Conservation (phyloP, 1,284 basidiomycete species). For the Golubevia sp. region DNA sequence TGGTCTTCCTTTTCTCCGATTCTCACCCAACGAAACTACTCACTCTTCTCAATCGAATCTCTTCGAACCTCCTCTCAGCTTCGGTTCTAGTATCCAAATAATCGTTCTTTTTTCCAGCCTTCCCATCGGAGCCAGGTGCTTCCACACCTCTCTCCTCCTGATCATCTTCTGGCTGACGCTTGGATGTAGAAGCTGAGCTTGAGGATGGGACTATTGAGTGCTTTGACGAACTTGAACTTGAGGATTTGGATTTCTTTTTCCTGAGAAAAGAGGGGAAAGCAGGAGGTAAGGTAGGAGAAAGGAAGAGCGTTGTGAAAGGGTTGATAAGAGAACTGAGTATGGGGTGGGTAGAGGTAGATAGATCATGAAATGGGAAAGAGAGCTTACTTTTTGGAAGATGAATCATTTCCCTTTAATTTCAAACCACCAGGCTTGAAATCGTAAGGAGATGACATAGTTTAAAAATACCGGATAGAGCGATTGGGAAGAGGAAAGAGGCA, state of each 20-base stretch:
- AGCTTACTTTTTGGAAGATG: conserved; percentile 77
- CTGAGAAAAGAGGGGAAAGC: conserved; percentile 60
- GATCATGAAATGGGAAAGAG: conserved; percentile 21
- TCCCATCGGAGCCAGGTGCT: conserved; percentile 66
- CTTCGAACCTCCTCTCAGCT: conserved; percentile 85
- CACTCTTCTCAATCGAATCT: conserved; percentile 80
- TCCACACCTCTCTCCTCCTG: conserved; percentile 55
- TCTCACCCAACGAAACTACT: conserved; percentile 62
- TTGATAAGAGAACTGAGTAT: too few species aligned
- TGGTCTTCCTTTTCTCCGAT: too few species aligned
- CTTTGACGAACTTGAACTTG: conserved; percentile 64
- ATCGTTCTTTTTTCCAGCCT: conserved; percentile 63
- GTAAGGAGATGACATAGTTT: conserved; percentile 74
- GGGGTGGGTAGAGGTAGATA: too few species aligned
- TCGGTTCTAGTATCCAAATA: conserved; percentile 75
- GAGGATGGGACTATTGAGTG: conserved; percentile 17
- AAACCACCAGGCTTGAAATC: conserved; percentile 83
- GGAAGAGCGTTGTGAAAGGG: not conserved
- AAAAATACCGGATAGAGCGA: too few species aligned
- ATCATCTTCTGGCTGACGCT: conserved; percentile 13
- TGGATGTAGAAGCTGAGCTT: not conserved
- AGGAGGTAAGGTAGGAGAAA: not conserved
- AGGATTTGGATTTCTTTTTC: conserved; percentile 84
- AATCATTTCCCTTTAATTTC: conserved; percentile 81
- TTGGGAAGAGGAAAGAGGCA: too few species aligned